phyloP scores from a whole-genome alignment of 805 yeast species.

The Metschnikowia rubicola region DNA sequence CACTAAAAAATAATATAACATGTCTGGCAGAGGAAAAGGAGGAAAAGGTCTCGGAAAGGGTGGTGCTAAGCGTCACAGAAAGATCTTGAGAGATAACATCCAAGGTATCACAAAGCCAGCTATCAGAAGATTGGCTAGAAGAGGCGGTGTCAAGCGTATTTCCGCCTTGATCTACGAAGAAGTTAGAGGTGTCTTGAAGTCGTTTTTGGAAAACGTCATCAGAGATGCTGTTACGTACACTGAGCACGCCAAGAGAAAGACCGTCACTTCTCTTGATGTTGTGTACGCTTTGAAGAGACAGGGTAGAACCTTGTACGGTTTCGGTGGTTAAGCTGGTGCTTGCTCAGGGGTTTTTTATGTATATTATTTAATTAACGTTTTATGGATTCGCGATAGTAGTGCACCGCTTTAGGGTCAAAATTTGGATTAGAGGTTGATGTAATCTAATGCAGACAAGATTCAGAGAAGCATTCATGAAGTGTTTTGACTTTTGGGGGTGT shows the following conservation, averaged over 20 bases:
- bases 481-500: too few species aligned
- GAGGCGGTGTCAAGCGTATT: conserved; percentile 99
- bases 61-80: conserved; percentile 99
- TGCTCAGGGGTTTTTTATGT: conserved; percentile 11
- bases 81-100: conserved; percentile 98
- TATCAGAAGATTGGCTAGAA: conserved; percentile 99
- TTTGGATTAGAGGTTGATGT: background rate
- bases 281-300: conserved; percentile 99
- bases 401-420: background rate
- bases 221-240: conserved; percentile 99
- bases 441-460: too few species aligned
- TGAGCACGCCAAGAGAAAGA: conserved; percentile 99
- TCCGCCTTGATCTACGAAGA: conserved; percentile 98
- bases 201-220: conserved; percentile 94
- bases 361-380: conserved; percentile 11
- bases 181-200: conserved; percentile 94
- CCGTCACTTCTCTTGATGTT: conserved; percentile 97
- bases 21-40: conserved; percentile 99
- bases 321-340: conserved; percentile 73
- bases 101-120: conserved; percentile 99
- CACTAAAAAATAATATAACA: conserved; percentile 22
- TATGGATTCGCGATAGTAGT: conserved; percentile 1
- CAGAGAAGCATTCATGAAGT: too few species aligned
- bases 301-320: conserved; percentile 99
- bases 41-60: conserved; percentile 99